Conservation (phyloP, 1,284 basidiomycete genomes). For the Grifola frondosa region DNA sequence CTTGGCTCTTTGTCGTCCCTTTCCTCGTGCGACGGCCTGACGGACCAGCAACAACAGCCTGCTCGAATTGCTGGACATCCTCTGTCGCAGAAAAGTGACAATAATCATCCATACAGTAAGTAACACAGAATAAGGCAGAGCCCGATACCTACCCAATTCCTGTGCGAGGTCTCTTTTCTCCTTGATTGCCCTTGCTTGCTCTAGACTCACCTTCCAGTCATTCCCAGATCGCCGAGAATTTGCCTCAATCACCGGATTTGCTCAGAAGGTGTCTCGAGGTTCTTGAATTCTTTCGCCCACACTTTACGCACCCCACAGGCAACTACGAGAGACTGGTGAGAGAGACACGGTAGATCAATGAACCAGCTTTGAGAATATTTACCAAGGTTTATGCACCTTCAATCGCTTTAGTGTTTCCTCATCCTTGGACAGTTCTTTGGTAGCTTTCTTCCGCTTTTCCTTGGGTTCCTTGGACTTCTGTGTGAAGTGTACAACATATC, state of each 20-base stretch:
- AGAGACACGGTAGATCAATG: not conserved
- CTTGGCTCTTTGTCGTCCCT: constrained; percentile 16
- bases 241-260: constrained; percentile 68
- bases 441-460: constrained; percentile 26
- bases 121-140: not conserved
- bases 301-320: constrained; percentile 82
- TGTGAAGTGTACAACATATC: constrained; percentile 1
- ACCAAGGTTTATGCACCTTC: constrained; percentile 28
- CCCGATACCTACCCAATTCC: constrained; percentile 66
- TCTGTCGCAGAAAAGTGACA: constrained; percentile 37
- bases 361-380: too few relatives aligned
- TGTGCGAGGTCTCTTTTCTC: constrained; percentile 71
- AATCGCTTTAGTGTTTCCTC: constrained; percentile 38
- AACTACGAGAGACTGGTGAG: constrained; percentile 57
- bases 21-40: constrained; percentile 15
- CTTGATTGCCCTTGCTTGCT: constrained; percentile 75
- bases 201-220: constrained; percentile 77
- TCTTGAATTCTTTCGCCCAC: constrained; percentile 78
- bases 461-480: constrained; percentile 19
- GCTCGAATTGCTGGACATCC: constrained; percentile 63
- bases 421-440: constrained; percentile 32
- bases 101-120: not conserved
- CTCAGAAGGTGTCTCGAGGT: constrained; percentile 52
- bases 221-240: constrained; percentile 72
- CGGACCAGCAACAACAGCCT: constrained; percentile 28